phyloP scores from a whole-genome alignment of 345 rosid genomes.

The Ceriops zippeliana region DNA sequence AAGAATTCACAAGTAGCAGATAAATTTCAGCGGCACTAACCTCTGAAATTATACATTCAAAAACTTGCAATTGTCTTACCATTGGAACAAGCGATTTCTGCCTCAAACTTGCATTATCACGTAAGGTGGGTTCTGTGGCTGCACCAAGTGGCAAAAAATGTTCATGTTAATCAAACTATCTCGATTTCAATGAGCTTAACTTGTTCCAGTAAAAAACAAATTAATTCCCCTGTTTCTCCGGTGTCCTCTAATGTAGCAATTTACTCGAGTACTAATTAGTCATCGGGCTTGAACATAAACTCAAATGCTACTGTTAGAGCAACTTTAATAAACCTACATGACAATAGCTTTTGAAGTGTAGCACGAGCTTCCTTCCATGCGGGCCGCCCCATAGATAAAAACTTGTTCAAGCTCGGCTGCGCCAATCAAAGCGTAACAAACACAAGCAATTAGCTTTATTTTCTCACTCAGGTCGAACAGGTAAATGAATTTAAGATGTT shows the following conservation, averaged over 20 bases:
- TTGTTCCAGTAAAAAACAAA: too few species aligned
- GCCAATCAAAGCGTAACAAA: conserved; percentile 8
- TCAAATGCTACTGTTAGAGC: not conserved
- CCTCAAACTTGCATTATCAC: conserved; percentile 66
- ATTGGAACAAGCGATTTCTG: conserved; percentile 55
- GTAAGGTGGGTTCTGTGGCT: conserved; percentile 62
- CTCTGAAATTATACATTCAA: conserved; percentile 8
- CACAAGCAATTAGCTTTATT: not conserved
- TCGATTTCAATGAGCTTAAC: not conserved
- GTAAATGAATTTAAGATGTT: not conserved
- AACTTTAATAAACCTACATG: conserved; percentile 42
- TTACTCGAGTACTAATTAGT: too few species aligned
- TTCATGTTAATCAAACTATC: not conserved
- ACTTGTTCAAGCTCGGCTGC: conserved; percentile 72
- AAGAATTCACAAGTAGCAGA: conserved; percentile 20
- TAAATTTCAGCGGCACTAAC: conserved; percentile 1
- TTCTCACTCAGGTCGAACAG: not conserved
- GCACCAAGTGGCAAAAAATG: conserved; percentile 21
- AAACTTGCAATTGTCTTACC: conserved; percentile 34
- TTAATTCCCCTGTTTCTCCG: too few species aligned
- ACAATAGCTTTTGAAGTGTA: conserved; percentile 67
- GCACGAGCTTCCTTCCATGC: conserved; percentile 97
- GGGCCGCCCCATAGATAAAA: conserved; percentile 79
- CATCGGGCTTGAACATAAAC: too few species aligned
- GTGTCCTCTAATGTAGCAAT: too few species aligned